Base-by-base conservation (phyloP, 805 yeast species). In the Candida tammaniensis region DNA sequence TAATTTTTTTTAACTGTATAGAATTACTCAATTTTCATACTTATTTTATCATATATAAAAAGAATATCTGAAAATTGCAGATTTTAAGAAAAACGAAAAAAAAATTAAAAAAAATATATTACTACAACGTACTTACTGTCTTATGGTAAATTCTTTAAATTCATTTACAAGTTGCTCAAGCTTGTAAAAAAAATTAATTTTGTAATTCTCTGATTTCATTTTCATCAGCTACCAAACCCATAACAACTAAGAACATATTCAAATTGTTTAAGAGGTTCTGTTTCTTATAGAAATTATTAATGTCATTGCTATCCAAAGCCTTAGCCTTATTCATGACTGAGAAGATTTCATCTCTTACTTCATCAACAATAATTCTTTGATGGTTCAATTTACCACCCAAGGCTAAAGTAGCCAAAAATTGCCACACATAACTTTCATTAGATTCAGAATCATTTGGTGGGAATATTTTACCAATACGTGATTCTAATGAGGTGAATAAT, bases 151-250 rank as follows among this genome's bases (percentile, higher is more conserved):
- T 23, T 14, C 12, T 23, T 23, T 8, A 20, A 11, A 20, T 8
- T 27, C 9, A 9, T 13, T 17, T 17, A 27, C 27, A 33, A 33
- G 28, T 23, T 33, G 27, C 28, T 27, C 36, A 33, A 27, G 21
- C 27, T 31, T 30, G 26, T 17, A 26, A 26, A 21, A 21, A 9
- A 13, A 17, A 9, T 24, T 19, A 24, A 17, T 30, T 24, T 28
- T 43, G 40, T 27, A 89, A 69, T 63, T 88, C 96, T 26, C 82
- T 76, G 53, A 89, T 89, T 57, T 86, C 96, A 37, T 80, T 82
- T 49, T 86, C 93, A 46, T 86, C 85, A 5, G 97, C 96, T 40
- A 85, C 86, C 45, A 91, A 74, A 6, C 98, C 98, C 94, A 91
- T 88, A 30, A 89, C 97, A 49, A 91, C 93, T 62, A 91, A 74